Evolutionary conservation across 2,329 filamentous ascomycete genomes (phyloP).

Genomic region (Macroventuria anomochaeta): DNA sequence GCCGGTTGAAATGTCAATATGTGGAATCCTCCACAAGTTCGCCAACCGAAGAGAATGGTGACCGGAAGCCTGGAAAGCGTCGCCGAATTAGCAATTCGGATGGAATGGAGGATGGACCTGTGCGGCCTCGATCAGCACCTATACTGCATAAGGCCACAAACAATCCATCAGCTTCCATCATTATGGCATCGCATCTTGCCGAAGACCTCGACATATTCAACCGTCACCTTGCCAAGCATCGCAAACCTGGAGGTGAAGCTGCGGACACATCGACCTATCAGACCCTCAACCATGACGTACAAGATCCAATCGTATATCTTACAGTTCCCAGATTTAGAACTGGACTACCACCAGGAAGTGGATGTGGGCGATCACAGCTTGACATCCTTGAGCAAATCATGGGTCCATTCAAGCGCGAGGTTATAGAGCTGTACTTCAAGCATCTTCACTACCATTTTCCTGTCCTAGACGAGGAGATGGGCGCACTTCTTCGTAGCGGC

Average conservation of each 20-base stretch:
- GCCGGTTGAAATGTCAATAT: slow-evolving; percentile 48
- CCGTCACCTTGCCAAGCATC: slow-evolving; percentile 47
- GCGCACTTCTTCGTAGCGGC: slow-evolving; percentile 43
- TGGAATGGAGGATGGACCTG: slow-evolving; percentile 21
- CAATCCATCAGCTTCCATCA: slow-evolving; percentile 47
- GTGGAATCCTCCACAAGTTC: slow-evolving; percentile 35
- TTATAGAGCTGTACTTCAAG: slow-evolving; percentile 56
- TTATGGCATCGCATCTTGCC: slow-evolving; percentile 50
- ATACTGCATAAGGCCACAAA: slow-evolving; percentile 39
- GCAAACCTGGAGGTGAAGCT: slow-evolving; percentile 29
- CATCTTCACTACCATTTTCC: slow-evolving; percentile 49
- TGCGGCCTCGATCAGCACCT: slow-evolving; percentile 34
- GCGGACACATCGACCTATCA: slow-evolving; percentile 54
- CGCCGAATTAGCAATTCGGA: slow-evolving; percentile 37
- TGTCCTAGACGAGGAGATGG: slow-evolving; percentile 49
- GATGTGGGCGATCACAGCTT: slow-evolving; percentile 48
- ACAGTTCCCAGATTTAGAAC: slow-evolving; percentile 59
- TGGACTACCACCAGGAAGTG: slow-evolving; percentile 47
- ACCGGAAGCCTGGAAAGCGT: slow-evolving; percentile 34
- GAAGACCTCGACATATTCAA: slow-evolving; percentile 52
- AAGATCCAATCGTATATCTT: slow-evolving; percentile 51
- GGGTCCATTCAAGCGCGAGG: slow-evolving; percentile 47
- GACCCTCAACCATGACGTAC: slow-evolving; percentile 55
- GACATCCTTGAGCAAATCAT: slow-evolving; percentile 53
- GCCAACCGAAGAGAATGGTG: slow-evolving; percentile 32